These are phyloP conservation scores for Kurtzmaniella natalensis DNA, from an alignment of 1,139 yeast species.

Conservation along the genomic window DNA sequence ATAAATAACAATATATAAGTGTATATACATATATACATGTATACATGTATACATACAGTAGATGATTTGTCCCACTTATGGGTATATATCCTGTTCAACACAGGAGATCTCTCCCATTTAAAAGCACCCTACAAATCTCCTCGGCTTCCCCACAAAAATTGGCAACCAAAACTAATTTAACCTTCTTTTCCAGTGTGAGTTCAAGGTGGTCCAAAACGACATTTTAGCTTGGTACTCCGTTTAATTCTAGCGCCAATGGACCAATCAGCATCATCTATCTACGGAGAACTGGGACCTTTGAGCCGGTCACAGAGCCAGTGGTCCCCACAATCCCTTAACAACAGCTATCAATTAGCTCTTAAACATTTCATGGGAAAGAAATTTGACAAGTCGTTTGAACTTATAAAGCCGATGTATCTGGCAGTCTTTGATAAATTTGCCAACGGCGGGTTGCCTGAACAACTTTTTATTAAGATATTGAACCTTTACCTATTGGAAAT, in stretches of 20 bases:
- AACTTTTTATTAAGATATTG: slow-evolving; percentile 30
- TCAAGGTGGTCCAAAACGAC: no score
- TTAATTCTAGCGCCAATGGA: not conserved
- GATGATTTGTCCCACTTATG: no score
- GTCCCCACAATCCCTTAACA: slow-evolving; percentile 18
- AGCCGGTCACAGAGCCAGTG: not conserved
- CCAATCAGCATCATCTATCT: not conserved
- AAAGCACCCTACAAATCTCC: no score
- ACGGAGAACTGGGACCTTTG: not conserved
- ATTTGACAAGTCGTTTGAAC: slow-evolving; percentile 29
- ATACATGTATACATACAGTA: no score
- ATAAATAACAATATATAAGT: no score
- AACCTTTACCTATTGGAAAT: slow-evolving; percentile 34
- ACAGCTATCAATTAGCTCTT: slow-evolving; percentile 32
- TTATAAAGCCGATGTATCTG: slow-evolving; percentile 22
- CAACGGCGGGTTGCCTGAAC: slow-evolving; percentile 24
- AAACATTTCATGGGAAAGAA: slow-evolving; percentile 39
- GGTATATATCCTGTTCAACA: no score
- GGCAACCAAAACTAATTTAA: no score
- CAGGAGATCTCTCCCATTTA: no score
- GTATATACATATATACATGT: no score
- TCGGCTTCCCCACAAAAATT: no score
- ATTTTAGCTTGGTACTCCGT: no score
- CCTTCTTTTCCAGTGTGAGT: no score
- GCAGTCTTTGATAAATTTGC: slow-evolving; percentile 19